A percentile compares a stretch with the other conserved stretches of the same genome.
Evolutionary conservation across 352 stramenopile species (phyloP).

Genomic region (Blastocystis sp.): DNA sequence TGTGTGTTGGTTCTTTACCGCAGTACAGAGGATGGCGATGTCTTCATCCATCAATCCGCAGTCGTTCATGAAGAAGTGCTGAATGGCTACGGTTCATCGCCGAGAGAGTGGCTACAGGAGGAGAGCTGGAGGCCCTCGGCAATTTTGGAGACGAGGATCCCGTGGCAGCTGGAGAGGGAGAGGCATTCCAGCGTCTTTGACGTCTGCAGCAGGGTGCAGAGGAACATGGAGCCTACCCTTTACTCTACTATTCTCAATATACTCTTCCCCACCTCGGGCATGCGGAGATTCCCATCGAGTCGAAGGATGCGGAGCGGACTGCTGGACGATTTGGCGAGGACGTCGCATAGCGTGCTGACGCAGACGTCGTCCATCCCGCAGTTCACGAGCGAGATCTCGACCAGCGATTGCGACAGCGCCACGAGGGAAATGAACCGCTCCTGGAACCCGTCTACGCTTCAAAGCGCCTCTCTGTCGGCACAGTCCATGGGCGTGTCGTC

Average conservation of each 20-base stretch:
- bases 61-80: slow-evolving; percentile 43
- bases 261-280: slow-evolving; percentile 52
- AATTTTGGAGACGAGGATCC: slow-evolving; percentile 28
- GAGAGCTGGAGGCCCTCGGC: slow-evolving; percentile 21
- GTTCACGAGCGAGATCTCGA: slow-evolving; percentile 13
- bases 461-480: neutral
- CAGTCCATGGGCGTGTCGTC: slow-evolving; percentile 46
- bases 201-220: slow-evolving; percentile 20
- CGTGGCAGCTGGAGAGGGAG: slow-evolving; percentile 9
- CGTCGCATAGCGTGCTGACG: slow-evolving; percentile 45
- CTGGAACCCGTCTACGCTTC: slow-evolving; percentile 5
- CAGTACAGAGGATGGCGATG: slow-evolving; percentile 1
- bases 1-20: neutral
- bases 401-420: slow-evolving; percentile 22
- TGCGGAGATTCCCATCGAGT: slow-evolving; percentile 23
- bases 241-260: neutral
- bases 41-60: slow-evolving; percentile 56
- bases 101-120: neutral
- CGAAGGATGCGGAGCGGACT: slow-evolving; percentile 2
- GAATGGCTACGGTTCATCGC: neutral
- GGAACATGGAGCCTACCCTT: neutral
- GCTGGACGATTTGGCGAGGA: slow-evolving; percentile 6
- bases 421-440: slow-evolving; percentile 45
- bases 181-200: slow-evolving; percentile 14
- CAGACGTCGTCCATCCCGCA: slow-evolving; percentile 42